Percentiles rank a stretch among this genome's conserved stretches.
phyloP scores from a whole-genome alignment of 495 filamentous ascomycete genomes.

The Penicillium ochrochloron region DNA sequence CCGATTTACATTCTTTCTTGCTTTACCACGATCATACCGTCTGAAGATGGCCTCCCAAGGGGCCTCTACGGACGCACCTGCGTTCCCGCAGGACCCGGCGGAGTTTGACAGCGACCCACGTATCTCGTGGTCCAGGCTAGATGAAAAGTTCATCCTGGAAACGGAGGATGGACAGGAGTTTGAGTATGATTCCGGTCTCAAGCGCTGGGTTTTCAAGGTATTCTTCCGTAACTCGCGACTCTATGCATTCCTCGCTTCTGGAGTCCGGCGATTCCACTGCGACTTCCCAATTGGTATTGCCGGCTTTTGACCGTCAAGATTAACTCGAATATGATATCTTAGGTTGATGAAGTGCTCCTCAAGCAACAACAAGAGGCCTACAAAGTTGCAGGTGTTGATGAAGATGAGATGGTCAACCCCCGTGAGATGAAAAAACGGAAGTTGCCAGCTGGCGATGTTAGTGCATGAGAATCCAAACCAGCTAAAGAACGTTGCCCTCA shows the following conservation, averaged over 20 bases:
- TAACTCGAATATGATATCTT: conserved; percentile 22
- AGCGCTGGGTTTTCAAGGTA: conserved; percentile 81
- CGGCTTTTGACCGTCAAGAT: background rate
- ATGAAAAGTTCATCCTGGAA: conserved; percentile 81
- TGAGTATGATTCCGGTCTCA: conserved; percentile 72
- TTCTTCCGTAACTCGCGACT: conserved; percentile 28
- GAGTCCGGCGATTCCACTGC: background rate
- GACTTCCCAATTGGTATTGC: background rate
- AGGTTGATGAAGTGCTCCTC: conserved; percentile 80
- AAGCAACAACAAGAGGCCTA: conserved; percentile 80
- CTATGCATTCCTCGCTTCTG: conserved; percentile 15
- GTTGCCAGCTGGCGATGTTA: conserved; percentile 59
- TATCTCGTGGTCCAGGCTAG: conserved; percentile 81
- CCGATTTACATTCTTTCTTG: background rate
- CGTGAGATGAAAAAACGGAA: conserved; percentile 76
- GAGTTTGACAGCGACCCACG: conserved; percentile 84
- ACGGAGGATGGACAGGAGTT: conserved; percentile 85
- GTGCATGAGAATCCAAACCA: conserved; percentile 25
- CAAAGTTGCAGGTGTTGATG: conserved; percentile 68
- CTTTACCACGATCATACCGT: background rate
- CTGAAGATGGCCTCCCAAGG: conserved; percentile 32
- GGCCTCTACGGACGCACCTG: conserved; percentile 27
- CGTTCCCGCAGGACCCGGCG: conserved; percentile 70
- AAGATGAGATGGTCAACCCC: conserved; percentile 55
- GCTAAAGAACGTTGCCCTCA: background rate